Evolutionary conservation across 306 rosid species (phyloP).

Genomic region (Pyrus bretschneideri): DNA sequence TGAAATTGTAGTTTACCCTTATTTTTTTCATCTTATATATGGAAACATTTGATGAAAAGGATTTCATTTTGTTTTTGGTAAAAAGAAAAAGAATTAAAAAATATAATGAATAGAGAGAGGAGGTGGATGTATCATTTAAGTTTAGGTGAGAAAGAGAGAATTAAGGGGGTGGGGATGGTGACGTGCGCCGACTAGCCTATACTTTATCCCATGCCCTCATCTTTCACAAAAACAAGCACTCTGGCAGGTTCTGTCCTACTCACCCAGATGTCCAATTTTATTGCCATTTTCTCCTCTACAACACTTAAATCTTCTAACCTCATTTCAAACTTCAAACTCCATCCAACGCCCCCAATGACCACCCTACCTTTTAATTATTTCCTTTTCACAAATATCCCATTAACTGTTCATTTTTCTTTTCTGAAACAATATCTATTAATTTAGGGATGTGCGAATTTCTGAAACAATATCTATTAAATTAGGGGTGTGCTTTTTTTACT

Average conservation of each 20-base stretch:
- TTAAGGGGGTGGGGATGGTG: constrained; percentile 43
- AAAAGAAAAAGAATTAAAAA: not conserved
- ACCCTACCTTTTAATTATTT: not conserved
- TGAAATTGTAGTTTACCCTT: too few species aligned
- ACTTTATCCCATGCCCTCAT: constrained; percentile 64
- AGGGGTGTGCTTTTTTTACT: too few species aligned
- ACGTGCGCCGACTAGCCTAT: constrained; percentile 44
- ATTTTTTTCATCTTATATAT: too few species aligned
- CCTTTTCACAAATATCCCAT: not conserved
- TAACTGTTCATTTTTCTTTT: not conserved
- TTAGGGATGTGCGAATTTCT: too few species aligned
- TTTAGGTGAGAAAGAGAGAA: constrained; percentile 5
- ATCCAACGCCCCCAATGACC: not conserved
- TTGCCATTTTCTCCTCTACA: constrained; percentile 16
- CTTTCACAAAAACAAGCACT: constrained; percentile 53
- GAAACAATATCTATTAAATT: too few species aligned
- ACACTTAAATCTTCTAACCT: not conserved
- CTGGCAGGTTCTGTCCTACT: constrained; percentile 24
- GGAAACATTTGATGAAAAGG: not conserved
- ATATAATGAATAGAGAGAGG: not conserved
- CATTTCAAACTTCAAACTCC: not conserved
- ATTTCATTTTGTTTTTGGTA: not conserved
- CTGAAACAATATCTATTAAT: not conserved
- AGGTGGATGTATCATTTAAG: not conserved
- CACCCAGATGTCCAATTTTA: constrained; percentile 30